A percentile compares a stretch with the other conserved stretches of the same genome.
These are phyloP conservation scores for Grigorovia humatica DNA, from an alignment of 805 yeast genomes.

Conservation along the genomic window DNA sequence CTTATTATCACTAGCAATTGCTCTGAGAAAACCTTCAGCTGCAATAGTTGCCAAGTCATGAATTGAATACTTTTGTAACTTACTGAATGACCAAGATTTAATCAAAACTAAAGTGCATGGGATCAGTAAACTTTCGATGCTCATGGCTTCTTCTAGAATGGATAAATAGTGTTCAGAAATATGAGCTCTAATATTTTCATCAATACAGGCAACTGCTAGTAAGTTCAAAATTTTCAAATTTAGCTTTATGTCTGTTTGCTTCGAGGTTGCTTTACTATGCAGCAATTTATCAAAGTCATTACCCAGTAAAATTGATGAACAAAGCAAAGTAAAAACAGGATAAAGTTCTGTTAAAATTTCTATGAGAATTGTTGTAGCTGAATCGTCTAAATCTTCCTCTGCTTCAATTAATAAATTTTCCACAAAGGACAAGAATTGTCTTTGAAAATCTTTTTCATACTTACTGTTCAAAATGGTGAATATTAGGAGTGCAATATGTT, in stretches of 20 bases:
- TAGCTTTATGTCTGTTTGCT: slow-evolving; percentile 12
- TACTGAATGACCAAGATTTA: slow-evolving; percentile 46
- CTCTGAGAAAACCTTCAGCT: slow-evolving; percentile 6
- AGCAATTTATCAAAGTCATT: slow-evolving; percentile 22
- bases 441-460: slow-evolving; percentile 14
- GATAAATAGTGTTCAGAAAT: slow-evolving; percentile 37
- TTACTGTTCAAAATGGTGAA: slow-evolving; percentile 11
- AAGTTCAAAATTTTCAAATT: slow-evolving; percentile 25
- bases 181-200: slow-evolving; percentile 38
- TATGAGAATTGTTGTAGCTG: slow-evolving; percentile 15
- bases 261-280: slow-evolving; percentile 10
- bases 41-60: slow-evolving; percentile 28
- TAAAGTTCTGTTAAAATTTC: slow-evolving; percentile 19
- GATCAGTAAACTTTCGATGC: slow-evolving; percentile 19
- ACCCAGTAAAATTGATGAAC: slow-evolving; percentile 23
- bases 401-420: slow-evolving; percentile 20
- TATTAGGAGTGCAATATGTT: slow-evolving; percentile 15
- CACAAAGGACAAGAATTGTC: slow-evolving; percentile 10
- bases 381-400: slow-evolving; percentile 15
- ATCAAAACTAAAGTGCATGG: slow-evolving; percentile 39
- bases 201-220: slow-evolving; percentile 40
- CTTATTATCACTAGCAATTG: background rate
- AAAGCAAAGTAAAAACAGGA: slow-evolving; percentile 20
- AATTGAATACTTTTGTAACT: slow-evolving; percentile 25
- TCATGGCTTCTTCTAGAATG: slow-evolving; percentile 32